Evolutionary conservation across 225 moss, liverwort and hornwort genomes (phyloP).

Genomic region (Rhytidiadelphus loreus): DNA sequence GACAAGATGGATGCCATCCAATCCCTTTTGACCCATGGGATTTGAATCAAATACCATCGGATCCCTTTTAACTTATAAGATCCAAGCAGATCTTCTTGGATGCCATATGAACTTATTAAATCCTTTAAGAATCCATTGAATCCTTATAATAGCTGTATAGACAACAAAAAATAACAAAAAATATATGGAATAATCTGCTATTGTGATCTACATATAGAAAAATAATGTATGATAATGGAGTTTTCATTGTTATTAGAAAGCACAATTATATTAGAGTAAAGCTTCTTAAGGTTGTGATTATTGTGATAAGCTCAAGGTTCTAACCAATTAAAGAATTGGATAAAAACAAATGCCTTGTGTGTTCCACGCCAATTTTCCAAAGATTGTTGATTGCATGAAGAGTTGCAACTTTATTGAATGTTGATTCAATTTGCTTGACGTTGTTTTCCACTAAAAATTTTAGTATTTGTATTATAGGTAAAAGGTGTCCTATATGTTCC

Average conservation of each 20-base stretch:
- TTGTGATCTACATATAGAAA: no score
- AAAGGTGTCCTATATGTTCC: fast-evolving
- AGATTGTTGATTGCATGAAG: background rate
- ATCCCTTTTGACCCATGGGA: no score
- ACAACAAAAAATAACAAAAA: no score
- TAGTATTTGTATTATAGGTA: fast-evolving
- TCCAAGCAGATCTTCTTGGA: no score
- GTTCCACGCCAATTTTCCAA: fast-evolving
- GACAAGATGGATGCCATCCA: no score
- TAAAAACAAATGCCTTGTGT: background rate
- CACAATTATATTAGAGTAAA: background rate
- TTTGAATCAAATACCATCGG: no score
- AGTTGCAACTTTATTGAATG: fast-evolving
- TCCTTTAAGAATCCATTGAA: no score
- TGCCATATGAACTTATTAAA: no score
- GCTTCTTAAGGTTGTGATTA: background rate
- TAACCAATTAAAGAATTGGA: background rate
- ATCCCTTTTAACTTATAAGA: no score
- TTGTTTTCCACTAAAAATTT: background rate
- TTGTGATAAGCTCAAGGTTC: background rate
- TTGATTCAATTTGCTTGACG: fast-evolving
- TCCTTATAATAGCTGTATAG: no score
- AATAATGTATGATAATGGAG: fast-evolving
- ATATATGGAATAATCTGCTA: no score
- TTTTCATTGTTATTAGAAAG: no score